Evolutionary conservation across 1,284 basidiomycete genomes (phyloP).

Genomic region (Boletus holoroseus): DNA sequence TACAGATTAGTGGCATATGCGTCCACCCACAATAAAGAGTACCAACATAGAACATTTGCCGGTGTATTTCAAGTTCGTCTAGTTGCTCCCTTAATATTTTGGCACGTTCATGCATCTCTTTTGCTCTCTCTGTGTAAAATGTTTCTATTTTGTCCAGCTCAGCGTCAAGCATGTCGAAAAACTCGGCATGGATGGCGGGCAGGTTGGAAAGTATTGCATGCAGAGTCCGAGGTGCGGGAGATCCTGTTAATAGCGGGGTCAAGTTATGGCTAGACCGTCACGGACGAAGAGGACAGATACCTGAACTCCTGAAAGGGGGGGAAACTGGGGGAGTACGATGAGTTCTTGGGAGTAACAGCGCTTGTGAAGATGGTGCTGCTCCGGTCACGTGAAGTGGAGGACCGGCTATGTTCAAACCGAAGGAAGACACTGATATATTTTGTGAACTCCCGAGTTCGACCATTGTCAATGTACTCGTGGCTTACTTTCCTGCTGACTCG

Average conservation of each 20-base stretch:
- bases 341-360: background rate
- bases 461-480: background rate
- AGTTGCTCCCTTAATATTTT: conserved; percentile 63
- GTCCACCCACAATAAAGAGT: background rate
- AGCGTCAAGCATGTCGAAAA: conserved; percentile 69
- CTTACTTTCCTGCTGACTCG: conserved; percentile 15
- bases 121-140: conserved; percentile 75
- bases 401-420: conserved; percentile 10
- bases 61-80: conserved; percentile 67
- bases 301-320: conserved; percentile 4
- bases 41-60: conserved; percentile 59
- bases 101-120: conserved; percentile 56
- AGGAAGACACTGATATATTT: conserved; percentile 14
- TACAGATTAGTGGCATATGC: conserved; percentile 6
- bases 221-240: conserved; percentile 36
- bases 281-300: conserved; percentile 6
- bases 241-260: conserved; percentile 3
- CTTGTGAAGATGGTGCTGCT: background rate
- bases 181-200: conserved; percentile 57
- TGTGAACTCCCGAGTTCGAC: background rate
- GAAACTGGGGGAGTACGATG: conserved; percentile 1
- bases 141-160: conserved; percentile 79
- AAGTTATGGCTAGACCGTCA: background rate
- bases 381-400: conserved; percentile 1
- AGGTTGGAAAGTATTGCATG: conserved; percentile 49